These are phyloP conservation scores for Sugiyamaella japonica DNA, from an alignment of 1,139 yeast genomes.

Conservation along the genomic window DNA sequence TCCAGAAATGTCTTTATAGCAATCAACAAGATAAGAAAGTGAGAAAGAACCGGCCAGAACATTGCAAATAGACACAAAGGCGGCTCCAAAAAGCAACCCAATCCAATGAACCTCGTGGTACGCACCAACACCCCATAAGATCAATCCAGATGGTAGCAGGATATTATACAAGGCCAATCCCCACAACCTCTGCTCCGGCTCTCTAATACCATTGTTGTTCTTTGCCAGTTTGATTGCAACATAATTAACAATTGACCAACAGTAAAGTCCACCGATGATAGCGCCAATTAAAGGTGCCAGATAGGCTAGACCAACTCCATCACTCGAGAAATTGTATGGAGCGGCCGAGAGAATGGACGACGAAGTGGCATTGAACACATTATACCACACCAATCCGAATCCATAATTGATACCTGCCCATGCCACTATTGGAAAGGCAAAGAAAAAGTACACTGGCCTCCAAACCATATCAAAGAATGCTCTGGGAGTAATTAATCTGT, in stretches of 20 bases:
- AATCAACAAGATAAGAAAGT: conserved; percentile 55
- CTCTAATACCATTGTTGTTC: conserved; percentile 64
- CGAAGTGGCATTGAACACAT: conserved; percentile 57
- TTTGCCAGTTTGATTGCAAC: conserved; percentile 69
- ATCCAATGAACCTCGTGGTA: conserved; percentile 63
- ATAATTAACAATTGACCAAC: conserved; percentile 53
- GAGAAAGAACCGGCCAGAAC: conserved; percentile 55
- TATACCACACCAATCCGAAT: conserved; percentile 58
- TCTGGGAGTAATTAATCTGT: conserved; percentile 22
- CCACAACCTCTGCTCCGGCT: conserved; percentile 77
- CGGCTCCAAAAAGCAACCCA: conserved; percentile 43
- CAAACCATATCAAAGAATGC: conserved; percentile 29
- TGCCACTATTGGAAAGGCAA: conserved; percentile 55
- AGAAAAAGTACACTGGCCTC: conserved; percentile 32
- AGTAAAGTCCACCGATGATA: conserved; percentile 63
- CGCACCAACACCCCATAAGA: conserved; percentile 78
- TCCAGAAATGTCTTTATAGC: conserved; percentile 55
- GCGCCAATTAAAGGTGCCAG: conserved; percentile 77
- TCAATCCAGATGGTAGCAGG: conserved; percentile 67
- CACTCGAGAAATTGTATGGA: conserved; percentile 67
- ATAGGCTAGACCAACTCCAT: conserved; percentile 78
- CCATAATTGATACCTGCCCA: conserved; percentile 68
- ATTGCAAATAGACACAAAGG: conserved; percentile 53
- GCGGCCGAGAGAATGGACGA: conserved; percentile 51
- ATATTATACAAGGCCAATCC: conserved; percentile 62